Base-by-base conservation (phyloP, 805 yeast species). In the Clavispora santaluciae region DNA sequence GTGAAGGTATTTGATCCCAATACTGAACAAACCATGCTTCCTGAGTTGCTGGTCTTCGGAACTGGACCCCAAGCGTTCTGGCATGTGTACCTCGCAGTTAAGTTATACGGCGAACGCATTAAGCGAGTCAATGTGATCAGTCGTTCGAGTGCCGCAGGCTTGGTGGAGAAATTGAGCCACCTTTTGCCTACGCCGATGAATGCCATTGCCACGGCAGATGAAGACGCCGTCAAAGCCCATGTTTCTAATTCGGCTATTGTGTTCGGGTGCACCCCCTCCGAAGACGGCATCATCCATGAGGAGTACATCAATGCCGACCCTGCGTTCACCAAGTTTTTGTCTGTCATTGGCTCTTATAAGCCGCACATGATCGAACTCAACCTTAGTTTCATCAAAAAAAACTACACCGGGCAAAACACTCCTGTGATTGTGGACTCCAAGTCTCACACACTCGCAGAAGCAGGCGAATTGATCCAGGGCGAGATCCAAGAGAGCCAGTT, bases 321-420 rank as follows among this genome's bases (percentile, higher is more conserved):
- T 22, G 44, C 13, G 35, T 45, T 17, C 25, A 52, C 43, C 38
- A 58, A 51, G 23, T 81, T 71, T 55, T 71, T 81, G 34, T 74
- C 81, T 12, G 60, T 80, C 23, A 81, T 81, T 51, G 88, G 88
- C 1, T 76, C 83, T 15, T 81, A 80, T 55, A 78, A 79, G 55
- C 86, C 86, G 11, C 72, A 74, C 45, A 80, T 81, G 87, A 66
- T 66, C 29, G 88, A 81, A 57, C 70, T 79, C 39, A 84, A 79
- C 45, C 60, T 60, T 20, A 59, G 61, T 2, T 59, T 74, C 29
- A 61, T 77, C 9, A 50, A 54, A 3, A 41, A 50, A 20, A 55
- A 50, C 16, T 50, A 70, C 42, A 56, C 72, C 13, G 44, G 48
- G 1, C 49, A 57, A 9, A 61, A 60, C 5, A 69, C 70, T 3